Percentiles rank a stretch among this genome's conserved stretches.
phyloP scores from a whole-genome alignment of 305 asterid genomes.

The Plantago coronopus region DNA sequence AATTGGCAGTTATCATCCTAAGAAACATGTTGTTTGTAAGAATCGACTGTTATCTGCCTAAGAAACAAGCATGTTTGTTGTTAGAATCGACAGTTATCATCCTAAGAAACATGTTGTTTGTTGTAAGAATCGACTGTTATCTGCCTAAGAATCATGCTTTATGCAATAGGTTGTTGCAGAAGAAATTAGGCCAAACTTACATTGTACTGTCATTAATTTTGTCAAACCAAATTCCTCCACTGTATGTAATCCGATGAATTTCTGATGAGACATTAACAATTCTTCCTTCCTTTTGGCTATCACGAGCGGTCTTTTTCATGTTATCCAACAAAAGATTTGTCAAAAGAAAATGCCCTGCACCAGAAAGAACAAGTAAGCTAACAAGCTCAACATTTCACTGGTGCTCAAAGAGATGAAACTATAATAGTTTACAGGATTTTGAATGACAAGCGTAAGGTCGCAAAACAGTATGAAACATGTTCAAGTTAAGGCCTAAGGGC shows the following conservation, averaged over 20 bases:
- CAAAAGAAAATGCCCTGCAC: conserved; percentile 82
- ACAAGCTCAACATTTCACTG: background rate
- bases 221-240: conserved; percentile 69
- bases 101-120: too few species aligned
- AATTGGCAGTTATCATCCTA: too few species aligned
- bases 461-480: too few species aligned
- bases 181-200: conserved; percentile 26
- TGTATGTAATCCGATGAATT: conserved; percentile 39
- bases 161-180: background rate
- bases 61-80: too few species aligned
- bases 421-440: too few species aligned
- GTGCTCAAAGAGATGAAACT: too few species aligned
- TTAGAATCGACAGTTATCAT: too few species aligned
- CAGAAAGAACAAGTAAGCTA: conserved; percentile 12
- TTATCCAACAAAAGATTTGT: conserved; percentile 67
- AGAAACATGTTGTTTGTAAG: too few species aligned
- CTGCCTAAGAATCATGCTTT: background rate
- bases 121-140: background rate
- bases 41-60: too few species aligned
- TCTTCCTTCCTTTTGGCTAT: conserved; percentile 69
- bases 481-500: too few species aligned
- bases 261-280: conserved; percentile 70
- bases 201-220: conserved; percentile 65
- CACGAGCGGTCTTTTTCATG: conserved; percentile 63
- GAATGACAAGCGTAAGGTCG: too few species aligned